These are phyloP conservation scores for Suhomyces bribrorum DNA, from an alignment of 1,139 yeast genomes.

Conservation along the genomic window DNA sequence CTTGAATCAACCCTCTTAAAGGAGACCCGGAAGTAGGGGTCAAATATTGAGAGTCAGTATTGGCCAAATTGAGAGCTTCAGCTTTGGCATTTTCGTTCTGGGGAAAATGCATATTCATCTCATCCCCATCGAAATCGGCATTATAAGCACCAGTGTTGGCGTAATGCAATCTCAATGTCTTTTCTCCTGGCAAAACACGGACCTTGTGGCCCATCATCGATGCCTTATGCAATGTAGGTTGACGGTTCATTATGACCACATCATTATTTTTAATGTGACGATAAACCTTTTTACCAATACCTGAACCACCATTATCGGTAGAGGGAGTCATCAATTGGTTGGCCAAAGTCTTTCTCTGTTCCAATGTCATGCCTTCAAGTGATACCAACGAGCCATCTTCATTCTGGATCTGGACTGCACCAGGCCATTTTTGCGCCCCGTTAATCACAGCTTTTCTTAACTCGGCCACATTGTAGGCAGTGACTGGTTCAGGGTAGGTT, in stretches of 20 bases:
- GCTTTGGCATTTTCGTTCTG: constrained; percentile 98
- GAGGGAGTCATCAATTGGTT: constrained; percentile 88
- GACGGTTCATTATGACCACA: constrained; percentile 97
- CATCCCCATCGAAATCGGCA: constrained; percentile 99
- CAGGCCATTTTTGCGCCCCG: constrained; percentile 99
- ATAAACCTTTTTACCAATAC: constrained; percentile 85
- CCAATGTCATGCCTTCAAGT: constrained; percentile 83
- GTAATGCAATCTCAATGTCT: constrained; percentile 93
- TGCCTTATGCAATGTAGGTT: constrained; percentile 98
- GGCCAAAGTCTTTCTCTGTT: constrained; percentile 95
- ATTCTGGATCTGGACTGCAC: constrained; percentile 93
- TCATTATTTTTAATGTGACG: constrained; percentile 95
- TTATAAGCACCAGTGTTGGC: constrained; percentile 99
- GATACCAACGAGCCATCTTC: constrained; percentile 92
- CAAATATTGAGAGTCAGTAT: constrained; percentile 94
- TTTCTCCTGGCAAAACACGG: constrained; percentile 94
- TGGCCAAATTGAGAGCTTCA: constrained; percentile 92
- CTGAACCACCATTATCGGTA: constrained; percentile 33
- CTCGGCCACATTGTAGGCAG: constrained; percentile 88
- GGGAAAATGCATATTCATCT: constrained; percentile 99
- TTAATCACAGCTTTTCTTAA: constrained; percentile 93
- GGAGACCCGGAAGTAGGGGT: constrained; percentile 99
- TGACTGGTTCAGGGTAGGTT: constrained; percentile 98
- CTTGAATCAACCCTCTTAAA: constrained; percentile 97
- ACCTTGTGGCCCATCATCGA: constrained; percentile 99